Evolutionary conservation across 441 rosid genomes (phyloP).

Genomic region (Erysimum pusillum): DNA sequence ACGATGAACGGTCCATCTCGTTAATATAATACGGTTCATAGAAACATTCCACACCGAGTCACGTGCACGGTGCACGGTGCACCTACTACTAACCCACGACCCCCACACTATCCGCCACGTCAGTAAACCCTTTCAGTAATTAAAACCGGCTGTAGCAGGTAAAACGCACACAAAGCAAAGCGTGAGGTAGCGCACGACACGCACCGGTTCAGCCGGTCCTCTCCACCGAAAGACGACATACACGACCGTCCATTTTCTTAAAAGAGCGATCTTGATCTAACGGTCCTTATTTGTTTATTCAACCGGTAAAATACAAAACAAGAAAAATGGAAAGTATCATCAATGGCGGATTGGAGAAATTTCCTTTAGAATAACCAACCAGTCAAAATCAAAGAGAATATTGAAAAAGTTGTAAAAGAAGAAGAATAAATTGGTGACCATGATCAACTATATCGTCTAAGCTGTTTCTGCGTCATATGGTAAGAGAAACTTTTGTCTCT

Average conservation of each 20-base stretch:
- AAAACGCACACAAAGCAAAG: conserved; percentile 25
- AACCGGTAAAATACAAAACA: conserved; percentile 26
- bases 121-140: conserved; percentile 23
- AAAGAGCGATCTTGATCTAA: conserved; percentile 34
- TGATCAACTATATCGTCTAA: conserved; percentile 33
- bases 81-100: conserved; percentile 40
- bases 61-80: conserved; percentile 47
- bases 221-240: conserved; percentile 17
- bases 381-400: conserved; percentile 24
- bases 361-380: neutral
- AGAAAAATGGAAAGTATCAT: conserved; percentile 9
- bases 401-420: neutral
- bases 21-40: neutral
- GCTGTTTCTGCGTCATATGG: conserved; percentile 40
- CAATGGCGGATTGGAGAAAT: conserved; percentile 37
- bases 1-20: neutral
- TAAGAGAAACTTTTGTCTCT: conserved; percentile 33
- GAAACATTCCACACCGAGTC: conserved; percentile 41
- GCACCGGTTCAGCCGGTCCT: conserved; percentile 55
- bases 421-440: conserved; percentile 12
- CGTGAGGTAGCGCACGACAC: conserved; percentile 41
- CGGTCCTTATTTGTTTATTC: conserved; percentile 14
- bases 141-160: conserved; percentile 50
- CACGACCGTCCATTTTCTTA: conserved; percentile 35
- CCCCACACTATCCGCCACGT: conserved; percentile 38